A percentile compares a stretch with the other conserved stretches of the same genome.
Conservation (phyloP, 2,329 filamentous ascomycete species). For the Coniochaeta sp. region DNA sequence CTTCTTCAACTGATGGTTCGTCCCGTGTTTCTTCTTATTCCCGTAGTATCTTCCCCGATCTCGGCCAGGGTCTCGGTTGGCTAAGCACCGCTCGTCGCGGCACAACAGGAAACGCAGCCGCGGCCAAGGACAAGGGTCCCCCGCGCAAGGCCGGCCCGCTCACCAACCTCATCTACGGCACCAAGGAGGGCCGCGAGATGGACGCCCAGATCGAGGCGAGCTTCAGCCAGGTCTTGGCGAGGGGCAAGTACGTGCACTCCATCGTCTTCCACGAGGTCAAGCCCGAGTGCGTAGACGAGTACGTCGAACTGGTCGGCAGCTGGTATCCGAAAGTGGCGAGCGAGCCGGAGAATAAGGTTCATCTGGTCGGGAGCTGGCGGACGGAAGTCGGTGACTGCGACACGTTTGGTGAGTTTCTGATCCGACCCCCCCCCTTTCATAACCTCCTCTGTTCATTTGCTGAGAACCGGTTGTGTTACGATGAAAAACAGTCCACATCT, state of each 20-base stretch:
- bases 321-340: slow-evolving; percentile 91
- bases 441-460: background rate
- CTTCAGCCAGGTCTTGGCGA: slow-evolving; percentile 88
- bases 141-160: slow-evolving; percentile 66
- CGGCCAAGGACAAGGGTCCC: slow-evolving; percentile 46
- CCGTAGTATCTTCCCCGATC: slow-evolving; percentile 29
- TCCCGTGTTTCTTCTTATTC: slow-evolving; percentile 25
- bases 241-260: slow-evolving; percentile 97
- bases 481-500: slow-evolving; percentile 90
- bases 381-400: slow-evolving; percentile 97
- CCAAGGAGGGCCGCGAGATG: slow-evolving; percentile 86
- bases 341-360: slow-evolving; percentile 82
- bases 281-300: slow-evolving; percentile 92
- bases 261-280: slow-evolving; percentile 96
- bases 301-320: slow-evolving; percentile 76
- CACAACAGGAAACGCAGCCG: slow-evolving; percentile 47
- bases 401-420: slow-evolving; percentile 84
- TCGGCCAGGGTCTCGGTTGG: slow-evolving; percentile 49
- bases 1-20: slow-evolving; percentile 5
- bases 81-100: slow-evolving; percentile 36
- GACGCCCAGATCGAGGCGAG: slow-evolving; percentile 94
- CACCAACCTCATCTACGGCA: slow-evolving; percentile 90
- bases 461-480: too few species aligned
- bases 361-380: slow-evolving; percentile 95
- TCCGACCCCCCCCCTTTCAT: too few species aligned